Percentiles rank a stretch among this genome's conserved stretches.
Evolutionary conservation across 2,329 filamentous ascomycete species (phyloP).

Genomic region (Cryphonectria naterciae): DNA sequence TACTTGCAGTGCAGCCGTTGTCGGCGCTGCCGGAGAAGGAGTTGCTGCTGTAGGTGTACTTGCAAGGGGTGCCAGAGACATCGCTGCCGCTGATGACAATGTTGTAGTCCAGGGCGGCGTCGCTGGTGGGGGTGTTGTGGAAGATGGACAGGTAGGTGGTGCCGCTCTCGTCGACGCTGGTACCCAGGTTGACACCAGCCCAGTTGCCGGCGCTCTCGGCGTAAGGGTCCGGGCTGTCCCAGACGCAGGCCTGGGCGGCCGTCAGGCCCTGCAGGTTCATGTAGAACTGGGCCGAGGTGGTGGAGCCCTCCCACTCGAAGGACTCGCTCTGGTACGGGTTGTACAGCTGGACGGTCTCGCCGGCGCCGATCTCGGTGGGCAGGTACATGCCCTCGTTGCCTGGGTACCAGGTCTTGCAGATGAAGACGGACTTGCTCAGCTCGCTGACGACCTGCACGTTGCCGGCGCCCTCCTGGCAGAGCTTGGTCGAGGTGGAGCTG

Average conservation of each 20-base stretch:
- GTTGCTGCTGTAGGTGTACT: constrained; percentile 49
- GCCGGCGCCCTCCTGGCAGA: constrained; percentile 76
- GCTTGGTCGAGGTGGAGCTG: constrained; percentile 65
- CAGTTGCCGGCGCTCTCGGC: constrained; percentile 74
- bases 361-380: constrained; percentile 66
- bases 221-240: constrained; percentile 56
- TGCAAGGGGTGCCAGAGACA: constrained; percentile 52
- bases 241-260: constrained; percentile 73
- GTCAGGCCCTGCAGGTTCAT: constrained; percentile 80
- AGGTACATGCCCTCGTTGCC: constrained; percentile 88
- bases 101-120: constrained; percentile 73
- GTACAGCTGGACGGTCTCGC: constrained; percentile 66
- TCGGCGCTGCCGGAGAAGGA: constrained; percentile 31
- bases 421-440: constrained; percentile 65
- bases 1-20: constrained; percentile 81
- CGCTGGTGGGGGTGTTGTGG: constrained; percentile 78
- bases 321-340: constrained; percentile 74
- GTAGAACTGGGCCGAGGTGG: constrained; percentile 94
- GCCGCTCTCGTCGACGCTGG: constrained; percentile 68
- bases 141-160: constrained; percentile 82
- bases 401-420: constrained; percentile 97
- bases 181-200: constrained; percentile 84
- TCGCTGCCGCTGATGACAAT: constrained; percentile 59
- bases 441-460: constrained; percentile 78
- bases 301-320: constrained; percentile 75